Evolutionary conservation across 345 rosid genomes (phyloP), one percentile per base, ranked within the genome.

Genomic region (Clausena lansium): DNA sequence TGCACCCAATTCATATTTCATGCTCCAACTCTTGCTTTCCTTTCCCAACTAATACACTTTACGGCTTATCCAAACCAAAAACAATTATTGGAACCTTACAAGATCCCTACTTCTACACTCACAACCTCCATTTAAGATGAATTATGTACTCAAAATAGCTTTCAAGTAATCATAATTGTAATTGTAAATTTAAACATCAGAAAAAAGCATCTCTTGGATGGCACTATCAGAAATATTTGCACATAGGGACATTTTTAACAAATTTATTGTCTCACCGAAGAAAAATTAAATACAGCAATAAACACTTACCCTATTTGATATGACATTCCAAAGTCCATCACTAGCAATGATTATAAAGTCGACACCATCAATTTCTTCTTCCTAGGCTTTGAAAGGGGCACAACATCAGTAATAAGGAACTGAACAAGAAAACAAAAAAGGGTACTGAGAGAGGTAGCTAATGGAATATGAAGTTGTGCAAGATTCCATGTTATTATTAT

Each of bases 301-400:
- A 20, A 57, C 20, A 39, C 73, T 38, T 38, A 84, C 93, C 89
- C 85, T 70, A 80, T 90, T 90, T 36, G 91, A 82, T 55, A 90
- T 68, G 55, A 86, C 93, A 79, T 88, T 87, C 90, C 93, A 90
- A 33, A 90, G 86, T 32, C 91, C 93, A 77, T 88, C 93, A 60
- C 93, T 88, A 25, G 91, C 91, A 74, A 90, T 81, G 38, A 89
- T 86, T 52, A 89, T 77, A 73, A 89, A 88, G 45, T 89, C 91
- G 2, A 89, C 83, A 69, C 84, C 81, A 3, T 80, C 81, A 11
- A 89, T 79, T 70, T 86, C 87, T 83, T 81, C 86, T 79, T 89
- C 93, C 93, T 89, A 77, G 55, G n/a, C 78, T 77, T 73, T 54
- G 73, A 22, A 57, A 61, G 32, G 36, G 17, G 22, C 14, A 33